A percentile compares a stretch with the other conserved stretches of the same genome.
These are phyloP conservation scores for Acacia crassicarpa DNA, from an alignment of 306 rosid genomes.

Conservation along the genomic window DNA sequence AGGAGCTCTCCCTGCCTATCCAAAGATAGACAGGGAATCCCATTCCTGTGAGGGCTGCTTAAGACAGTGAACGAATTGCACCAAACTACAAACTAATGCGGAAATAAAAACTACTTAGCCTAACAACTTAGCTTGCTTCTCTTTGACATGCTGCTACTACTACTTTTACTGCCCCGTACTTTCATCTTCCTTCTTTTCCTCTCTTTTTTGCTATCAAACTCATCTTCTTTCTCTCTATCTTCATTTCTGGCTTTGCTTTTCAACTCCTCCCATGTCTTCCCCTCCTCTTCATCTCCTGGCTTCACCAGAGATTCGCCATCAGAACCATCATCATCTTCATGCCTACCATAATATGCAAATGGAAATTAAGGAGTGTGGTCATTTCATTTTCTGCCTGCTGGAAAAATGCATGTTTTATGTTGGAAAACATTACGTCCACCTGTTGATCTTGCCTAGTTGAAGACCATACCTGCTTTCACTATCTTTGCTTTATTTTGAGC, in stretches of 20 bases:
- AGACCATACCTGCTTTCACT: constrained; percentile 15
- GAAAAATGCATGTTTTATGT: constrained; percentile 69
- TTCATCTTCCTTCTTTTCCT: constrained; percentile 66
- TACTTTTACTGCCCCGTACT: not conserved
- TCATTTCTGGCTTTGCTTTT: constrained; percentile 78
- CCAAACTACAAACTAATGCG: no score
- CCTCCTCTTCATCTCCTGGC: constrained; percentile 43
- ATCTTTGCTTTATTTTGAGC: constrained; percentile 36
- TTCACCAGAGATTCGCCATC: constrained; percentile 68
- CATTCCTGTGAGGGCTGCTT: no score
- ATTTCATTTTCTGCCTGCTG: not conserved
- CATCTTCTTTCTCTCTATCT: constrained; percentile 63
- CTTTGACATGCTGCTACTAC: no score
- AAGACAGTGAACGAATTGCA: no score
- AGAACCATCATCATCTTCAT: constrained; percentile 47
- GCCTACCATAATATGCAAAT: not conserved
- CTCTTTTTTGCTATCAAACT: constrained; percentile 69
- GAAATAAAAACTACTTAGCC: no score
- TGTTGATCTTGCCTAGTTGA: constrained; percentile 67
- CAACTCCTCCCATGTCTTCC: constrained; percentile 69
- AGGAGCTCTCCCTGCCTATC: no score
- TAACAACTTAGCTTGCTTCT: no score
- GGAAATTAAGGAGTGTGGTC: not conserved
- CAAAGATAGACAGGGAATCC: no score
- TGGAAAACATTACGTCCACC: constrained; percentile 57